These are phyloP conservation scores for Oryza coarctata DNA, from an alignment of 176 grass and related monocot genomes.

Conservation along the genomic window DNA sequence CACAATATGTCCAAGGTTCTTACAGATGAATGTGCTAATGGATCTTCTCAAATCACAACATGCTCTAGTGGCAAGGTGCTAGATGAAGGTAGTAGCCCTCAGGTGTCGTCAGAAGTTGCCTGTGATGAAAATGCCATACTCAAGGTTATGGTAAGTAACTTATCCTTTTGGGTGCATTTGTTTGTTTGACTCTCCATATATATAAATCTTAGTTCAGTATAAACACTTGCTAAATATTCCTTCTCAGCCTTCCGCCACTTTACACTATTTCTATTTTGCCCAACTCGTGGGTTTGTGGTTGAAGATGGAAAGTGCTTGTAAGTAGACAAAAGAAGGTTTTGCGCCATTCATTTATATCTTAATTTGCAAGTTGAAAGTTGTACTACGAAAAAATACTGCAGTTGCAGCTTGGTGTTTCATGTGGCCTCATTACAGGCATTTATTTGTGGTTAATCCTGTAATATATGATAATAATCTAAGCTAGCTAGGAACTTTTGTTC, in stretches of 20 bases:
- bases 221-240: background rate
- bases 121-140: slow-evolving; percentile 88
- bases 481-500: background rate
- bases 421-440: background rate
- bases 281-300: background rate
- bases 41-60: slow-evolving; percentile 90
- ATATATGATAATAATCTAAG: background rate
- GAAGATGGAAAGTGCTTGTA: background rate
- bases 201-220: background rate
- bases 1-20: slow-evolving; percentile 40
- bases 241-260: background rate
- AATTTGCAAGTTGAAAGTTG: background rate
- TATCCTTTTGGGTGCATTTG: background rate
- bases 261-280: background rate
- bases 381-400: background rate
- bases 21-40: slow-evolving; percentile 68
- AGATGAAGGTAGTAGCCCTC: slow-evolving; percentile 82
- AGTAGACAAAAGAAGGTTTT: background rate
- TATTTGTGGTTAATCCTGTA: background rate
- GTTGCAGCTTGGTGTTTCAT: slow-evolving; percentile 1
- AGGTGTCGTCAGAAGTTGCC: slow-evolving; percentile 56
- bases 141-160: slow-evolving; percentile 90
- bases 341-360: background rate
- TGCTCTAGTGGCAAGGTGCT: slow-evolving; percentile 77
- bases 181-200: background rate